These are phyloP conservation scores for Draba incana DNA, from an alignment of 345 rosid genomes.

Conservation along the genomic window DNA sequence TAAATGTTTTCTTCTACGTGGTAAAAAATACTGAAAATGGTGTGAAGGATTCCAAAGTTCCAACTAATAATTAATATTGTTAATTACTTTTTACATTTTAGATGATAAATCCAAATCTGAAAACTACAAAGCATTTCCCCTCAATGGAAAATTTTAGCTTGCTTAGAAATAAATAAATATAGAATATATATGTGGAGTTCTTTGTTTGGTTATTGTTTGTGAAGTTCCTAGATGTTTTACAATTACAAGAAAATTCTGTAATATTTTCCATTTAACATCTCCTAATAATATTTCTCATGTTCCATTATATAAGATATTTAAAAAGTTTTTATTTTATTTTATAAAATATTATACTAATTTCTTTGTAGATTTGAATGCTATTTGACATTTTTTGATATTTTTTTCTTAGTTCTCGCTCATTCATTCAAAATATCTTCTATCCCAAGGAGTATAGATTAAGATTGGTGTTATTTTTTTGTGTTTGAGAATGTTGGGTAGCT, in stretches of 20 bases:
- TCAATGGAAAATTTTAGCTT: background rate
- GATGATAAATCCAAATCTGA: slow-evolving; percentile 7
- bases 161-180: background rate
- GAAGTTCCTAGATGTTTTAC: background rate
- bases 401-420: no score
- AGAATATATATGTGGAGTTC: background rate
- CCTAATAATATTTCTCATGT: background rate
- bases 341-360: no score
- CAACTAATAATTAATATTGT: background rate
- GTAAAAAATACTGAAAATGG: slow-evolving; percentile 3
- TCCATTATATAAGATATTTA: no score
- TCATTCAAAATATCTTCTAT: no score
- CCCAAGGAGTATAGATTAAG: background rate
- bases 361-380: no score
- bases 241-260: background rate
- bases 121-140: background rate
- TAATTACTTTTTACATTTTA: background rate
- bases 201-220: background rate
- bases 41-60: slow-evolving; percentile 11
- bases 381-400: no score
- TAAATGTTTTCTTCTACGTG: background rate
- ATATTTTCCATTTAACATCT: background rate
- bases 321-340: no score
- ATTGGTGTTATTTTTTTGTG: background rate
- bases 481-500: background rate